Evolutionary conservation across 176 grass and related monocot genomes (phyloP).

Genomic region (Aegilops umbellulata): DNA sequence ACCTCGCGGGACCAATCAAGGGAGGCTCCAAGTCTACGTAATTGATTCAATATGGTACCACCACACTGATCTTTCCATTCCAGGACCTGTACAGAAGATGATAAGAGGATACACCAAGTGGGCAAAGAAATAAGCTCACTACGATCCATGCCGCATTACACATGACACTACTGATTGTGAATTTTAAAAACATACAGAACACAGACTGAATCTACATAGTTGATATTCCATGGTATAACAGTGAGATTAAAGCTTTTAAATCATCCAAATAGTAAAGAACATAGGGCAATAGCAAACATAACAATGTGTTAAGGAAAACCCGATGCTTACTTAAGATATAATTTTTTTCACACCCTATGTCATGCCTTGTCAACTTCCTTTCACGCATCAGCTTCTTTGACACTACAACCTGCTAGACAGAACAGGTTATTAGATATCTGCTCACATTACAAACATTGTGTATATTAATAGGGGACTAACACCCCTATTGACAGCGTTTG

Average conservation of each 20-base stretch:
- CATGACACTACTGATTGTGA: background rate
- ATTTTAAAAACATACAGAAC: too few relatives aligned
- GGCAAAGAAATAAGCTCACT: background rate
- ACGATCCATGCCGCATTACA: background rate
- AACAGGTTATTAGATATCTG: conserved; percentile 13
- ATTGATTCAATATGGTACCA: conserved; percentile 78
- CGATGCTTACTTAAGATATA: conserved; percentile 56
- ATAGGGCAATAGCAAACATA: background rate
- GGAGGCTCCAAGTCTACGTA: conserved; percentile 78
- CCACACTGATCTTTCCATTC: conserved; percentile 92
- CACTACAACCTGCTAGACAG: conserved; percentile 67
- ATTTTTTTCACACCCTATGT: conserved; percentile 75
- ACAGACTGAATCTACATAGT: background rate
- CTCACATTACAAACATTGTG: background rate
- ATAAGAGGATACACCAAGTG: background rate
- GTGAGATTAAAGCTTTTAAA: background rate
- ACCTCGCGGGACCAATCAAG: conserved; percentile 94
- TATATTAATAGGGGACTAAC: conserved; percentile 11
- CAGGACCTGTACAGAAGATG: conserved; percentile 54
- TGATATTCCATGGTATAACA: background rate
- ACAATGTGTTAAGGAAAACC: background rate
- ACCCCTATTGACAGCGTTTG: background rate
- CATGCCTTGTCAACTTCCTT: conserved; percentile 86
- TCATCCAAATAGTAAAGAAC: too few relatives aligned
- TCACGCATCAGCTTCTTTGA: too few relatives aligned